phyloP scores from a whole-genome alignment of 768 basidiomycete species.

The Hebeloma cylindrosporum region DNA sequence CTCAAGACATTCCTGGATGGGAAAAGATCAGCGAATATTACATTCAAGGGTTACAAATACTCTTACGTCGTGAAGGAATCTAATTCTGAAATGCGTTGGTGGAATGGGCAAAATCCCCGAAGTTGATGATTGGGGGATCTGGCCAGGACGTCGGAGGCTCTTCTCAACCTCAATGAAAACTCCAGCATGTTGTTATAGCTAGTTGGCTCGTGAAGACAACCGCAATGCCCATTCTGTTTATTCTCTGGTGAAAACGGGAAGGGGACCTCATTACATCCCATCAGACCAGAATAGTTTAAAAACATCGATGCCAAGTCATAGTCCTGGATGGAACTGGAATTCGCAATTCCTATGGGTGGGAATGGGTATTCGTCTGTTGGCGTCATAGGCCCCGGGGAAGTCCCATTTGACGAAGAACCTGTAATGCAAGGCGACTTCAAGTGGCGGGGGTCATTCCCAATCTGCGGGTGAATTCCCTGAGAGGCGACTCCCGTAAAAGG shows the following conservation, averaged over 20 bases:
- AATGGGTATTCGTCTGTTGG: slow-evolving; percentile 45
- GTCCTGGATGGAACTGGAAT: slow-evolving; percentile 24
- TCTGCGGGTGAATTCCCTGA: slow-evolving; percentile 23
- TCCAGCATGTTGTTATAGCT: slow-evolving; percentile 63
- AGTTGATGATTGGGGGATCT: slow-evolving; percentile 43
- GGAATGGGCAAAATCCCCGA: slow-evolving; percentile 36
- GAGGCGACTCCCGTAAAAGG: no score
- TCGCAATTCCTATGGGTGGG: slow-evolving; percentile 29
- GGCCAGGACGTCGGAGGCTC: slow-evolving; percentile 53
- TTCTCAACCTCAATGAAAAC: slow-evolving; percentile 61
- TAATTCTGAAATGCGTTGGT: slow-evolving; percentile 48
- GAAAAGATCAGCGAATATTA: slow-evolving; percentile 6
- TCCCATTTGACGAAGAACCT: slow-evolving; percentile 35
- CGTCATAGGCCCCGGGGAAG: slow-evolving; percentile 43
- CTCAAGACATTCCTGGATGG: slow-evolving; percentile 40
- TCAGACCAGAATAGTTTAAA: slow-evolving; percentile 32
- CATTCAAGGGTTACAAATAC: neutral
- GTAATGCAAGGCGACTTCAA: slow-evolving; percentile 23
- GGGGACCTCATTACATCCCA: slow-evolving; percentile 24
- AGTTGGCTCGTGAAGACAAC: slow-evolving; percentile 53
- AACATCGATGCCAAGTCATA: slow-evolving; percentile 45
- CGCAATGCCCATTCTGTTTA: slow-evolving; percentile 43
- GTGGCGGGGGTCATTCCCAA: slow-evolving; percentile 30
- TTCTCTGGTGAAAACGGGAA: slow-evolving; percentile 24
- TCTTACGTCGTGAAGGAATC: slow-evolving; percentile 55